Evolutionary conservation across 306 rosid genomes (phyloP).

Genomic region (Cicer yamashitae): DNA sequence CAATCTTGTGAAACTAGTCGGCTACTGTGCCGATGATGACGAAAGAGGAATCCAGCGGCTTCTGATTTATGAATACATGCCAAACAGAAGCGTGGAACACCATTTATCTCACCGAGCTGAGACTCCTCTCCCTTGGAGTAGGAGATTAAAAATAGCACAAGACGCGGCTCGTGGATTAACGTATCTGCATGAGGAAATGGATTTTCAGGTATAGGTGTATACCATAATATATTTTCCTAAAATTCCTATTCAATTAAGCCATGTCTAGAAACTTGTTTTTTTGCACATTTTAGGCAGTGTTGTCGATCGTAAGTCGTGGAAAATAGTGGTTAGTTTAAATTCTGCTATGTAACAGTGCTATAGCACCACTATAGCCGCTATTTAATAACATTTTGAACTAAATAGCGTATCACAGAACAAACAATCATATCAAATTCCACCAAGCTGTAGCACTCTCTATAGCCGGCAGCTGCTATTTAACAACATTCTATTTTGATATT

Average conservation of each 20-base stretch:
- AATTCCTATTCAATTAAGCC: conserved; percentile 28
- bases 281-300: too few relatives aligned
- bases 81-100: conserved; percentile 82
- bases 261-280: too few relatives aligned
- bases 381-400: too few relatives aligned
- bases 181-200: conserved; percentile 90
- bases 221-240: neutral
- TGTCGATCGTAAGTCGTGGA: too few relatives aligned
- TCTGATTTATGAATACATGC: conserved; percentile 89
- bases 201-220: conserved; percentile 80
- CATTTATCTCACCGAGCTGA: conserved; percentile 74
- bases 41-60: conserved; percentile 99
- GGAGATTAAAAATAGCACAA: conserved; percentile 84
- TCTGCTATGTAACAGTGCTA: too few relatives aligned
- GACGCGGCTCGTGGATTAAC: conserved; percentile 96
- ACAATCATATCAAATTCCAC: too few relatives aligned
- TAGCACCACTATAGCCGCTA: too few relatives aligned
- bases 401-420: too few relatives aligned
- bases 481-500: neutral
- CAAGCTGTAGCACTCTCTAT: too few relatives aligned
- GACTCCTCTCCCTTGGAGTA: conserved; percentile 78
- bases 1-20: conserved; percentile 94
- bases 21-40: conserved; percentile 95
- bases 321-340: too few relatives aligned
- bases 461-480: too few relatives aligned